Evolutionary conservation across 805 yeast genomes (phyloP), one percentile per base, ranked within the genome.

Genomic region (Candida coquimbonensis): DNA sequence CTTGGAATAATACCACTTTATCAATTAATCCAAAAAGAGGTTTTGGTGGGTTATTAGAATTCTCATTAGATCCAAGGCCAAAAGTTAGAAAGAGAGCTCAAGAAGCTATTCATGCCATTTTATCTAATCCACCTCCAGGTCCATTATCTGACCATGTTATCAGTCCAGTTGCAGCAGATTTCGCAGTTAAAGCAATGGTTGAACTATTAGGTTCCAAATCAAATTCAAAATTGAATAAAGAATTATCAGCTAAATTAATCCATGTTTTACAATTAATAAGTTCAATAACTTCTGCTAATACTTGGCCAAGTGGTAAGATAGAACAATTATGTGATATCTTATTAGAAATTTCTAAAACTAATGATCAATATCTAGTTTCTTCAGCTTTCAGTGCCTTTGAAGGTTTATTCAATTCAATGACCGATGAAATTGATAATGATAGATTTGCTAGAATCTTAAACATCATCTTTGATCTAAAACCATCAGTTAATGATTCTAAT

Each of bases 1-100:
- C 88, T 14, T 93, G 99, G 99, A 69, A 66, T 46, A 75, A 75
- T 52, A 63, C 76, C 31, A 60, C 64, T 49, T 66, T 65, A 64
- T 75, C 64, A 51, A 70, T 71, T 49, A 74, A 79, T 36, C 96
- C 96, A 42, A 78, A 76, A 59, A 78, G 95, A 71, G 96, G 93
- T 38, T 67, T 89, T 48, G 74, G 76, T 36, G 96, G 91, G 39
- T 65, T 90, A 48, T 66, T 90, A 48, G 88, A 86, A 61, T 72
- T 88, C 50, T 78, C 91, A 0, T 67, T 87, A 38, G 97, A 93
- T 64, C 83, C 85, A 39, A 78, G 98, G 61, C 99, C 99, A 34
- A 93, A 93, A 58, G 95, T 93, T 12, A 80, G 99, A 63, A 87
- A 85, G 75, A 83, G 97, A 70, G 96, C 98, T 1, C 84, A 82